Conservation (phyloP, 208 protist species). For the Herpetomonas muscarum region DNA sequence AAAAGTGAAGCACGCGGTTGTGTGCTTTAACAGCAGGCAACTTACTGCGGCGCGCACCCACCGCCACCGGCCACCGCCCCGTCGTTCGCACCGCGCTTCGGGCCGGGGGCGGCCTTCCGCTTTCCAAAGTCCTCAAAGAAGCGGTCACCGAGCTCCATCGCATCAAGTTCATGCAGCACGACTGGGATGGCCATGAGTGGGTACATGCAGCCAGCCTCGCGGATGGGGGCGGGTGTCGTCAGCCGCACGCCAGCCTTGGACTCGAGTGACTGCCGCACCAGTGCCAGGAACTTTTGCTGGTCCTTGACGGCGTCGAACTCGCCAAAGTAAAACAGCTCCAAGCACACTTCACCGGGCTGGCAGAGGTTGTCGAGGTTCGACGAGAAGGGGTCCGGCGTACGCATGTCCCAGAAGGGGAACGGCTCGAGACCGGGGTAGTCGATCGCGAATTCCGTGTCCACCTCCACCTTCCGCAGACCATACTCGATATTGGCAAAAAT, state of each 20-base stretch:
- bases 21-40: background rate
- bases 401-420: conserved; percentile 74
- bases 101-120: background rate
- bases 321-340: conserved; percentile 83
- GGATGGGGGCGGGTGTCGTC: conserved; percentile 42
- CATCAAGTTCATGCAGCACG: conserved; percentile 64
- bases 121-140: conserved; percentile 82
- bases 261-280: conserved; percentile 42
- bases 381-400: conserved; percentile 31
- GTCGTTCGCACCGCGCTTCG: conserved; percentile 10
- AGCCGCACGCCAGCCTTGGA: conserved; percentile 44
- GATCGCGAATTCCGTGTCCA: conserved; percentile 49
- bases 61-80: conserved; percentile 14
- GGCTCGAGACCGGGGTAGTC: conserved; percentile 54
- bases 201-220: conserved; percentile 83
- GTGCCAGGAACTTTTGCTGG: conserved; percentile 27
- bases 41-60: conserved; percentile 11
- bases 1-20: background rate
- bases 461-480: conserved; percentile 48
- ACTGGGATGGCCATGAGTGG: conserved; percentile 60
- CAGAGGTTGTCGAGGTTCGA: conserved; percentile 20
- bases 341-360: conserved; percentile 49
- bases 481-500: conserved; percentile 47
- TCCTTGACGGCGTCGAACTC: conserved; percentile 56
- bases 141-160: conserved; percentile 50